A percentile compares a stretch with the other conserved stretches of the same genome.
Conservation (phyloP, 345 rosid genomes). For the Salix viminalis region DNA sequence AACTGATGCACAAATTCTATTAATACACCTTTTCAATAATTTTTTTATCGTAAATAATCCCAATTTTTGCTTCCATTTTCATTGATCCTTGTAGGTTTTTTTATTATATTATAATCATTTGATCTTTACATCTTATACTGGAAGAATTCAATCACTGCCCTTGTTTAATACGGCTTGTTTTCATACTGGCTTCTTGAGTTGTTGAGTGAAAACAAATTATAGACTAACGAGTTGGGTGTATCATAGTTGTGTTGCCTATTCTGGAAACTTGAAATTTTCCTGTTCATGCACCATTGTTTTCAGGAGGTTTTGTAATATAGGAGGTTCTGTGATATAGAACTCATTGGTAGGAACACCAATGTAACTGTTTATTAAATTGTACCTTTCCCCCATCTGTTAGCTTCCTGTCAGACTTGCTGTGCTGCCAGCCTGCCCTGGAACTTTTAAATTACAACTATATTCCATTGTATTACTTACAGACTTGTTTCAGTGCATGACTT, state of each 20-base stretch:
- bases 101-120: not conserved
- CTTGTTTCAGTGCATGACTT: not conserved
- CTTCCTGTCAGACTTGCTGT: not conserved
- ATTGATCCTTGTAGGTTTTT: not conserved
- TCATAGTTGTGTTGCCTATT: not conserved
- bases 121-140: not conserved
- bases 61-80: not conserved
- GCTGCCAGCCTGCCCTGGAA: not conserved
- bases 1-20: not conserved
- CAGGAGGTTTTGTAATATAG: not conserved
- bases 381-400: not conserved
- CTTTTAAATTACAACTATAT: not conserved
- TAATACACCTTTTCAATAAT: not conserved
- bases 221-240: not conserved
- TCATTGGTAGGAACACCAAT: not conserved
- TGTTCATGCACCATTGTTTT: not conserved
- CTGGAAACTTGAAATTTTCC: not conserved
- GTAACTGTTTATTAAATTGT: not conserved
- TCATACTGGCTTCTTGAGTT: not conserved
- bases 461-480: not conserved
- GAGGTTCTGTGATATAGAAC: not conserved
- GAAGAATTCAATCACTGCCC: not conserved
- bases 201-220: not conserved
- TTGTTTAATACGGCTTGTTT: not conserved
- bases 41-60: not conserved